These are phyloP conservation scores for Ophiocordyceps robertsii DNA, from an alignment of 2,329 filamentous ascomycete species.

Conservation along the genomic window DNA sequence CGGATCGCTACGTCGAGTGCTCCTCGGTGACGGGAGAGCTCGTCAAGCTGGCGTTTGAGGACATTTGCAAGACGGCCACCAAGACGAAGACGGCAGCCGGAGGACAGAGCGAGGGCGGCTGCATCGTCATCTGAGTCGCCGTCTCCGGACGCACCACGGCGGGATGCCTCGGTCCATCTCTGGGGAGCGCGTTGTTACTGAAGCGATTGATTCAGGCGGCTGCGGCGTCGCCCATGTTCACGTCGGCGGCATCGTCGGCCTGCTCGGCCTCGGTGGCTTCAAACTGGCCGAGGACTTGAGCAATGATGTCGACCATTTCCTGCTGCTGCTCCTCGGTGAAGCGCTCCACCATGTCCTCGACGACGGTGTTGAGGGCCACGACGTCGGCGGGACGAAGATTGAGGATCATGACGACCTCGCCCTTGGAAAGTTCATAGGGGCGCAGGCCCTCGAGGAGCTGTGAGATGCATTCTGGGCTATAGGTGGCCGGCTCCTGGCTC, in stretches of 20 bases:
- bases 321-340: conserved; percentile 46
- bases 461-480: conserved; percentile 36
- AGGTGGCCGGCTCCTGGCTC: conserved; percentile 38
- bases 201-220: conserved; percentile 8
- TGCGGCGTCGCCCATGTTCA: conserved; percentile 14
- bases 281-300: conserved; percentile 43
- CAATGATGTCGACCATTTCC: conserved; percentile 42
- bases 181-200: not conserved
- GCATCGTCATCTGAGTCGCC: conserved; percentile 30
- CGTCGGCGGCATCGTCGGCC: conserved; percentile 18
- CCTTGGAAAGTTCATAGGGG: conserved; percentile 49
- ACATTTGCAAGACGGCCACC: conserved; percentile 43
- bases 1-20: conserved; percentile 51
- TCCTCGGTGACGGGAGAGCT: conserved; percentile 48
- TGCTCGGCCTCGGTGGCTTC: conserved; percentile 15
- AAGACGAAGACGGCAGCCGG: conserved; percentile 30
- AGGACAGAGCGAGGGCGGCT: conserved; percentile 42
- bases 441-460: conserved; percentile 41
- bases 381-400: conserved; percentile 48
- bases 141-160: not conserved
- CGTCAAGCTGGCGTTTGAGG: conserved; percentile 42
- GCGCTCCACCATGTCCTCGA: conserved; percentile 51
- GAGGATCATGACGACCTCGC: conserved; percentile 54
- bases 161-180: not conserved
- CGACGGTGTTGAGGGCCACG: conserved; percentile 45